Base-by-base conservation (phyloP, 148 eudicot species). In the Euryodendron excelsum region DNA sequence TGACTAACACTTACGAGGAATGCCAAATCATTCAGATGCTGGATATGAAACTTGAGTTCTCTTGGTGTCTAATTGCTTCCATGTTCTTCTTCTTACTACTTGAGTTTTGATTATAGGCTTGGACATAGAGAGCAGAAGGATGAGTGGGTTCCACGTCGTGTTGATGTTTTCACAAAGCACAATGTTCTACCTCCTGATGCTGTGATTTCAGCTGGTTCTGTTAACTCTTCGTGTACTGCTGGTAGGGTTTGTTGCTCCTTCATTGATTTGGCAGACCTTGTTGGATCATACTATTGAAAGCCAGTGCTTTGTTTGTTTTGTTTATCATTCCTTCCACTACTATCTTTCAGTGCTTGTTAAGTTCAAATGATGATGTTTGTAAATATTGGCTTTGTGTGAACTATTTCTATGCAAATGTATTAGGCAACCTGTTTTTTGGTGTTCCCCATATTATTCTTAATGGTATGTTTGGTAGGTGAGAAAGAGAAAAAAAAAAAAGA, bases 41-140 rank as follows among this genome's bases (percentile, higher is more conserved):
- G 17, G 55, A 41, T n/a, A 2, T 69, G 55, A 69, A 47, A 45
- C 20, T n/a, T 11, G 73, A n/a, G 36, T 77, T 52, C 60, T 60
- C 33, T 10, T 6, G 33, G 0, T n/a, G 21, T 63, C 34, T 13
- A 41, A 34, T 71, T 25, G 39, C 36, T 15, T 39, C 47, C 33
- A 53, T 25, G 21, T 21, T 55, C 34, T 52, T 34, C 62, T 68
- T 73, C 53, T 69, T 63, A 70, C 4, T 50, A 33, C 45, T 33
- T 83, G 30, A 50, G 9, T 20, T 14, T 34, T 68, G 45, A 10
- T 11, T 69, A 52, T 79, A 95, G 99, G 82, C 90, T 95, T 65
- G 99, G 99, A 60, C 99, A 93, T 71, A 85, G 96, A 76, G 97
- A 95, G 78, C 97, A 95, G 80, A 95, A 95, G 84, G 99, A 95